A percentile compares a stretch with the other conserved stretches of the same genome.
phyloP scores from a whole-genome alignment of 495 filamentous ascomycete genomes.

The Xylaria telfairii region DNA sequence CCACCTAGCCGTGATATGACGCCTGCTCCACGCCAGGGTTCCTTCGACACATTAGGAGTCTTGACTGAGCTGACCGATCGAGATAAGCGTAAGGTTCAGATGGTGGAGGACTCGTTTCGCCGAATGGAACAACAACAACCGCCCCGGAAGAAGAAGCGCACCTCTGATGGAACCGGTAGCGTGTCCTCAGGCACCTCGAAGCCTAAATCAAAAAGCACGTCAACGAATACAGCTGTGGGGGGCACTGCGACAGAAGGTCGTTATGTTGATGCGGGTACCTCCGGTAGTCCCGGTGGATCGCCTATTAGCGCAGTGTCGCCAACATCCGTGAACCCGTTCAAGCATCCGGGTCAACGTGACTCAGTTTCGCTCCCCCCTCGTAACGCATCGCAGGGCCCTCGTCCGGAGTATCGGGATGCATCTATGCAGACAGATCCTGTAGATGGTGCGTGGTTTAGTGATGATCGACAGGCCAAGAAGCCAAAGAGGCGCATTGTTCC shows the following conservation, averaged over 20 bases:
- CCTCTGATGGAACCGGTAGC: slow-evolving; percentile 61
- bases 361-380: slow-evolving; percentile 38
- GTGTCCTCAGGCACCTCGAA: slow-evolving; percentile 32
- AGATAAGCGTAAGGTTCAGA: slow-evolving; percentile 85
- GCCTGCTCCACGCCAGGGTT: slow-evolving; percentile 62
- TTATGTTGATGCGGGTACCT: slow-evolving; percentile 57
- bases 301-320: slow-evolving; percentile 51
- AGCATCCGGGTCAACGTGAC: slow-evolving; percentile 28
- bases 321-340: slow-evolving; percentile 29
- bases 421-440: slow-evolving; percentile 59
- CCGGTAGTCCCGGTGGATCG: slow-evolving; percentile 55
- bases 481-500: slow-evolving; percentile 50
- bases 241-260: slow-evolving; percentile 47
- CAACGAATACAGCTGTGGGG: slow-evolving; percentile 42
- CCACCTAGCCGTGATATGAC: slow-evolving; percentile 83
- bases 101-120: slow-evolving; percentile 77
- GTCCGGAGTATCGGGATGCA: slow-evolving; percentile 50
- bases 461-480: slow-evolving; percentile 34
- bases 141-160: slow-evolving; percentile 65
- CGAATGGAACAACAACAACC: slow-evolving; percentile 68
- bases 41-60: slow-evolving; percentile 56
- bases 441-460: slow-evolving; percentile 50
- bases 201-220: slow-evolving; percentile 45
- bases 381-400: slow-evolving; percentile 39
- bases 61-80: slow-evolving; percentile 76